Evolutionary conservation across 805 yeast species (phyloP).

Genomic region (Soucietia sequanensis): DNA sequence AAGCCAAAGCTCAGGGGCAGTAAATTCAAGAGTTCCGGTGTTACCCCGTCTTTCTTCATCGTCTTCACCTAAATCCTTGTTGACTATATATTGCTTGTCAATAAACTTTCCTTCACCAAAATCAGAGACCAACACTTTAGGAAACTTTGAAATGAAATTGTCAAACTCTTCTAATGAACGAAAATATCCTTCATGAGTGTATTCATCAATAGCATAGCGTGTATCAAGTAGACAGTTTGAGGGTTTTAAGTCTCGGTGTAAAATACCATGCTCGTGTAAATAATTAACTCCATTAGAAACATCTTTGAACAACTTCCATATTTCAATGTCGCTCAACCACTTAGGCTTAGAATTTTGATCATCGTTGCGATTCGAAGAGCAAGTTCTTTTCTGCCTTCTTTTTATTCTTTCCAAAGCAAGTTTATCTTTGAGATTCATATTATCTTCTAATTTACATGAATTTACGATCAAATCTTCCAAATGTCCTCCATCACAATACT

Average conservation of each 20-base stretch:
- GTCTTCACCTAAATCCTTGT: conserved; percentile 6
- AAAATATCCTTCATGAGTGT: too few relatives aligned
- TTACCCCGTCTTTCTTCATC: conserved; percentile 68
- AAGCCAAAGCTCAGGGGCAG: conserved; percentile 78
- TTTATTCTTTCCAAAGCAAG: conserved; percentile 25
- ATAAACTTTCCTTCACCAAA: conserved; percentile 85
- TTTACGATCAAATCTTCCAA: conserved; percentile 58
- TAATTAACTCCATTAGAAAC: conserved; percentile 68
- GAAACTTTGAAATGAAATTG: conserved; percentile 35
- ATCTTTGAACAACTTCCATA: conserved; percentile 66
- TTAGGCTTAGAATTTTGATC: not conserved
- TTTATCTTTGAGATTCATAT: conserved; percentile 24
- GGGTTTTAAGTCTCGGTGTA: conserved; percentile 90
- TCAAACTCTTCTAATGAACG: conserved; percentile 8
- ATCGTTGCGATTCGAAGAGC: too few relatives aligned
- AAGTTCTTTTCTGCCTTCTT: conserved; percentile 12
- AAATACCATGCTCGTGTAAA: conserved; percentile 68
- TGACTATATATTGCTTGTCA: conserved; percentile 41
- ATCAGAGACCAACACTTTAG: conserved; percentile 79
- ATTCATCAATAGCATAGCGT: conserved; percentile 14
- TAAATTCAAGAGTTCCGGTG: conserved; percentile 85
- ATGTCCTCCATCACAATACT: conserved; percentile 87
- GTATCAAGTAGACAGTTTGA: conserved; percentile 71
- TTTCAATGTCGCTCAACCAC: conserved; percentile 56
- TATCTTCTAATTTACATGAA: conserved; percentile 20